A percentile compares a stretch with the other conserved stretches of the same genome.
phyloP scores from a whole-genome alignment of 2,329 filamentous ascomycete genomes.

The Pseudogymnoascus pannorum region DNA sequence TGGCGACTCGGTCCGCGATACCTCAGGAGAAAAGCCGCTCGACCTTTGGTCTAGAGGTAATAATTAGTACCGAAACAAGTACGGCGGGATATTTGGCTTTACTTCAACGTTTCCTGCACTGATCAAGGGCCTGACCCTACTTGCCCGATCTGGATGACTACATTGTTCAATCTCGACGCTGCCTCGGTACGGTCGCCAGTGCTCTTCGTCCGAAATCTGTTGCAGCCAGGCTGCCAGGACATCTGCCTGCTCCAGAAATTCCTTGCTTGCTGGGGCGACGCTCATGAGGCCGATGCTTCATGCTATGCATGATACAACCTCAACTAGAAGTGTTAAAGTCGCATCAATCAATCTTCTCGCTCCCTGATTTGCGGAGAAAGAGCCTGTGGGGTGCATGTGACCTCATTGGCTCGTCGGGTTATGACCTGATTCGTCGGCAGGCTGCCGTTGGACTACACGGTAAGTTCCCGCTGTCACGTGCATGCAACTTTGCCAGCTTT shows the following conservation, averaged over 20 bases:
- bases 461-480: neutral
- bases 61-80: conserved; percentile 7
- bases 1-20: neutral
- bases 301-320: conserved; percentile 4
- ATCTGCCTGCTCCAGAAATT: neutral
- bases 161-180: conserved; percentile 7
- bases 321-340: neutral
- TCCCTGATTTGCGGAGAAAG: conserved; percentile 6
- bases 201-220: conserved; percentile 2
- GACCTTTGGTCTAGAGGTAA: conserved; percentile 2
- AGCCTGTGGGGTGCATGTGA: conserved; percentile 8
- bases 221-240: neutral
- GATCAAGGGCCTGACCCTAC: conserved; percentile 5
- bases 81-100: neutral
- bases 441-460: neutral
- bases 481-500: neutral
- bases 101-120: conserved; percentile 7
- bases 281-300: conserved; percentile 2
- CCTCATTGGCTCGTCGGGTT: conserved; percentile 9
- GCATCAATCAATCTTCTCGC: conserved; percentile 1
- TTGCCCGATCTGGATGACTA: conserved; percentile 6
- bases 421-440: neutral
- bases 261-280: neutral
- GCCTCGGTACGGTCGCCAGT: conserved; percentile 1
- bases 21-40: conserved; percentile 5